These are phyloP conservation scores for Paraphaeosphaeria sporulosa DNA, from an alignment of 2,329 filamentous ascomycete species.

Conservation along the genomic window DNA sequence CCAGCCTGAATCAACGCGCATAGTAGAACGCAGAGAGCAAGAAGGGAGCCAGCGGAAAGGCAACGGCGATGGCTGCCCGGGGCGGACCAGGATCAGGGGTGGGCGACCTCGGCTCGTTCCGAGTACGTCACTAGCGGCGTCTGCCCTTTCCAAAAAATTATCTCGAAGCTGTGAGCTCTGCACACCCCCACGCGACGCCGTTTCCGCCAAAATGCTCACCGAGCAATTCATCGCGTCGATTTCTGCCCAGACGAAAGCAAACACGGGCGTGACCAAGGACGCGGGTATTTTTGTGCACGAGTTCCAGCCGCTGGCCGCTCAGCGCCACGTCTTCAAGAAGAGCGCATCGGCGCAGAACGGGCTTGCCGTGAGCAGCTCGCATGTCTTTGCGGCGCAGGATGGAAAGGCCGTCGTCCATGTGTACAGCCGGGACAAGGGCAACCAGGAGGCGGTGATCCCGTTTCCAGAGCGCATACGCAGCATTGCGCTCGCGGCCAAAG, in stretches of 20 bases:
- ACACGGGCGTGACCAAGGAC: conserved; percentile 69
- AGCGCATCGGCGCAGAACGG: conserved; percentile 81
- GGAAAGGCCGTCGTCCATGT: conserved; percentile 94
- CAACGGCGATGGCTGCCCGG: not conserved
- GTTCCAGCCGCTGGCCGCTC: conserved; percentile 77
- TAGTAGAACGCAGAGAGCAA: not conserved
- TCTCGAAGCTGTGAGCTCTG: conserved; percentile 16
- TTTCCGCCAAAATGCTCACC: conserved; percentile 53
- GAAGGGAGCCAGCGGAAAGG: not conserved
- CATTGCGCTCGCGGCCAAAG: conserved; percentile 73
- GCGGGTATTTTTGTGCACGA: conserved; percentile 87
- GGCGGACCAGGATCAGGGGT: not conserved
- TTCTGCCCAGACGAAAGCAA: conserved; percentile 50
- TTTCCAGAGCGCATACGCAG: conserved; percentile 88
- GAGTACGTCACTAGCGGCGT: conserved; percentile 7
- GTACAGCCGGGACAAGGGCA: conserved; percentile 82
- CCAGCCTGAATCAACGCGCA: too few relatives aligned
- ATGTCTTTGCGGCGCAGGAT: conserved; percentile 89
- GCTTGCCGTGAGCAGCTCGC: conserved; percentile 79
- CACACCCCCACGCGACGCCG: conserved; percentile 5
- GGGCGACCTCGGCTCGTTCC: conserved; percentile 11
- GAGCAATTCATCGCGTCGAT: conserved; percentile 61
- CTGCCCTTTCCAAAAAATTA: conserved; percentile 20
- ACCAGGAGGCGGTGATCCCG: conserved; percentile 86
- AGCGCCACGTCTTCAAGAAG: conserved; percentile 87